Conservation (phyloP, 1,284 basidiomycete genomes). For the Pseudozyma tsukubaensis region DNA sequence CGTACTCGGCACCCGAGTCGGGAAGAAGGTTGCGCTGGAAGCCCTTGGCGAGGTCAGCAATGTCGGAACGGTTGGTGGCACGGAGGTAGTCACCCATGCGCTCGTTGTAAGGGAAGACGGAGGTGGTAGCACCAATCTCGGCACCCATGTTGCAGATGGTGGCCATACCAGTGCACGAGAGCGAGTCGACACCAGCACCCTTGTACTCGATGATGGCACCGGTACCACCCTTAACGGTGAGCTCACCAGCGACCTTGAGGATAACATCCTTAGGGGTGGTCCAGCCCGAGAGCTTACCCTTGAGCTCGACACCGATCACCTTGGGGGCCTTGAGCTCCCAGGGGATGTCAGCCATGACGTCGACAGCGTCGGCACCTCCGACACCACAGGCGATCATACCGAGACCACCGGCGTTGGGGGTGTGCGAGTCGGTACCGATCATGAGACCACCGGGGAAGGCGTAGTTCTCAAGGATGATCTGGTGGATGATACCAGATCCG, state of each 20-base stretch:
- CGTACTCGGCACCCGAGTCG: conserved; percentile 91
- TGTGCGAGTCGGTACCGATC: conserved; percentile 99
- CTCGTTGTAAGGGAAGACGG: conserved; percentile 97
- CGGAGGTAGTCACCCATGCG: conserved; percentile 93
- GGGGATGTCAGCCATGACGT: conserved; percentile 96
- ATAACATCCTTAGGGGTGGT: conserved; percentile 84
- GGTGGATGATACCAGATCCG: conserved; percentile 84
- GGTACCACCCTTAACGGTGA: conserved; percentile 69
- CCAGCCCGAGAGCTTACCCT: conserved; percentile 95
- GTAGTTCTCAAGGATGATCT: conserved; percentile 92
- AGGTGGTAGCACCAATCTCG: conserved; percentile 98
- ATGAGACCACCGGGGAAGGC: conserved; percentile 98
- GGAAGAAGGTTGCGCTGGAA: conserved; percentile 93
- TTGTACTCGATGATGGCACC: conserved; percentile 69
- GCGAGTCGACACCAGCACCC: conserved; percentile 83
- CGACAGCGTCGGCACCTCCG: conserved; percentile 98
- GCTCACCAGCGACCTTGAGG: conserved; percentile 68
- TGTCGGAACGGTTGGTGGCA: conserved; percentile 88
- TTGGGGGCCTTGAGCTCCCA: conserved; percentile 99
- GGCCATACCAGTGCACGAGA: conserved; percentile 99
- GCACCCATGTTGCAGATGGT: conserved; percentile 99
- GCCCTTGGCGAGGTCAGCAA: conserved; percentile 87
- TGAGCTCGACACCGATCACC: conserved; percentile 97
- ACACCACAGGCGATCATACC: conserved; percentile 99
- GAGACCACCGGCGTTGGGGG: conserved; percentile 97